phyloP scores from a whole-genome alignment of 2,329 filamentous ascomycete species.

The Penicillium rolfsii region DNA sequence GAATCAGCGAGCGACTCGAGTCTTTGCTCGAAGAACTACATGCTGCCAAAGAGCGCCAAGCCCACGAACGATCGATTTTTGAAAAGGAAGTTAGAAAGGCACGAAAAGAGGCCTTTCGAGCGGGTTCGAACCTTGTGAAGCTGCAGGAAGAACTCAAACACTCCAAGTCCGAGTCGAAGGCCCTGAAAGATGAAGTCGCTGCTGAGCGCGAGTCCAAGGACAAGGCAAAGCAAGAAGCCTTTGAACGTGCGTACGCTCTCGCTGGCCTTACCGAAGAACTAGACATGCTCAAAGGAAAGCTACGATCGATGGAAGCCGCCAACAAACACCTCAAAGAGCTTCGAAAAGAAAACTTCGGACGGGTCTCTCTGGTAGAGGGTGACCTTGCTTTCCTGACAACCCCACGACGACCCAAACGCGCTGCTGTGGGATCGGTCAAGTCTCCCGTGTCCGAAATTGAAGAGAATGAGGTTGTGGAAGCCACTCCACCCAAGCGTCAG shows the following conservation, averaged over 20 bases:
- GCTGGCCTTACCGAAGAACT: constrained; percentile 51
- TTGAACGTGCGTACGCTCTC: constrained; percentile 52
- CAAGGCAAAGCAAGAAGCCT: constrained; percentile 51
- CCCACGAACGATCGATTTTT: constrained; percentile 53
- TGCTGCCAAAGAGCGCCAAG: constrained; percentile 55
- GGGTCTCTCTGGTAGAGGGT: constrained; percentile 36
- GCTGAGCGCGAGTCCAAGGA: constrained; percentile 53
- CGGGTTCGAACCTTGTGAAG: constrained; percentile 58
- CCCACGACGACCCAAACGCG: constrained; percentile 41
- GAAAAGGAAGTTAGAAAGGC: constrained; percentile 61
- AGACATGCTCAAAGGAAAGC: constrained; percentile 47
- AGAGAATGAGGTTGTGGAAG: constrained; percentile 19
- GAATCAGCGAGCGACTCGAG: constrained; percentile 51
- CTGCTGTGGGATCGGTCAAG: constrained; percentile 34
- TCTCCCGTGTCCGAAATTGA: constrained; percentile 21
- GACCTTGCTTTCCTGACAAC: constrained; percentile 39
- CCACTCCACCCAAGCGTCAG: constrained; percentile 41
- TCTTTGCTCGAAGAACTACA: constrained; percentile 56
- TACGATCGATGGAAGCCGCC: constrained; percentile 45
- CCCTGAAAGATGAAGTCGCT: constrained; percentile 57
- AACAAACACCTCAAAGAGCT: constrained; percentile 40
- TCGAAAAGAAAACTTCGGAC: constrained; percentile 32
- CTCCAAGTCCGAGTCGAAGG: constrained; percentile 49
- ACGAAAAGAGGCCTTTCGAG: constrained; percentile 62
- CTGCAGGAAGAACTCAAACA: constrained; percentile 56